Evolutionary conservation across 192 early-diverging fungal genomes (phyloP), one percentile per base, ranked within the genome.

Genomic region (Diversispora epigaea): DNA sequence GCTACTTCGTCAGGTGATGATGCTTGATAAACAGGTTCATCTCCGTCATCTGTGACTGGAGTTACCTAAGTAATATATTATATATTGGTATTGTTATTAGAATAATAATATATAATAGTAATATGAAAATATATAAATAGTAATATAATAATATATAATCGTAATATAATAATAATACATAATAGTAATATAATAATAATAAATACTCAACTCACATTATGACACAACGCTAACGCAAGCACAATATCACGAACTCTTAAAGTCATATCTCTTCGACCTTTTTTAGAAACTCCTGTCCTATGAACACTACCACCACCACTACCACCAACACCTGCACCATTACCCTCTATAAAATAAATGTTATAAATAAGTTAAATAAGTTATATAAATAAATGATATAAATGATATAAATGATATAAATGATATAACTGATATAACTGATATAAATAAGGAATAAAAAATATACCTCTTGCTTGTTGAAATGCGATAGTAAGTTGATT

Each of bases 1-100:
- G 96, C 97, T 12, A 97, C 89, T 78, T 99, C 97, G 79, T 99
- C 97, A 22, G 97, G 97, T 54, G 93, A 95, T 40, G 97, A 93
- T 4, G 97, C 95, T 79, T 99, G 95, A 78, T 96, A 96, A 25
- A 91, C 83, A 68, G 95, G 86, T 15, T 80, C 81, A 17, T 84
- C 87, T 62, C 88, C 88, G 12, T 82, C 80, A 40, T 86, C 87
- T 6, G 84, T 77, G 21, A 91, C 88, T 21, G 92, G 93, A 3
- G 92, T 94, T 2, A 92, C 88, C 87, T 88, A 44, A 64, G n/a
- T 3, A 63, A 63, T 15, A 49, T 49, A 49, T 49, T 49, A 14
- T 11, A 8, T 11, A 11, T 49, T 49, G 3, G 3, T 11, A 11
- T 49, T 49, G 14, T 49, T 11, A 49, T 8, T 49, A 11, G 11